Evolutionary conservation across 768 basidiomycete genomes (phyloP).

Genomic region (Pulveroboletus sp.): DNA sequence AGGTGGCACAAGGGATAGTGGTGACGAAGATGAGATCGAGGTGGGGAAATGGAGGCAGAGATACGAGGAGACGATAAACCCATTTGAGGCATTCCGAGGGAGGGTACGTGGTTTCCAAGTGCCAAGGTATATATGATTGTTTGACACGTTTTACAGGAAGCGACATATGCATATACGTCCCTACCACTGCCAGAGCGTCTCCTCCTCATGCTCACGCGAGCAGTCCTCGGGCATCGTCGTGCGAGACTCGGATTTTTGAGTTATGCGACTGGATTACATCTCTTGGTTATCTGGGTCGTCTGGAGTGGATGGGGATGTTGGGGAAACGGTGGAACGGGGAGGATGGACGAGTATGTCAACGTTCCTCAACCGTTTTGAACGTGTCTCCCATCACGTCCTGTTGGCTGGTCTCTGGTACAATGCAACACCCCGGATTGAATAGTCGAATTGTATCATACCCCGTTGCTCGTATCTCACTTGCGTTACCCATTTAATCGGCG

Average conservation of each 20-base stretch:
- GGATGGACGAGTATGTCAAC: background rate
- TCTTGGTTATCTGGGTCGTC: slow-evolving; percentile 74
- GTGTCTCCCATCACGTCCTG: background rate
- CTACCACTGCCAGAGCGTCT: slow-evolving; percentile 89
- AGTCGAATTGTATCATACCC: background rate
- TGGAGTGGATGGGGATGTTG: slow-evolving; percentile 59
- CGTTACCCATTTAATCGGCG: too few species aligned
- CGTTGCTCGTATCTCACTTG: background rate
- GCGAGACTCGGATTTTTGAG: slow-evolving; percentile 86
- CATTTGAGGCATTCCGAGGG: slow-evolving; percentile 95
- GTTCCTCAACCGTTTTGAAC: slow-evolving; percentile 17
- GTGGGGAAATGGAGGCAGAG: slow-evolving; percentile 85
- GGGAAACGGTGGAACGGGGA: slow-evolving; percentile 35
- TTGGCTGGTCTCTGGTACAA: background rate
- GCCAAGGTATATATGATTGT: background rate
- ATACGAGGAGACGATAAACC: slow-evolving; percentile 97
- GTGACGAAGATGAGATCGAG: slow-evolving; percentile 48
- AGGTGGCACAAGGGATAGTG: slow-evolving; percentile 17
- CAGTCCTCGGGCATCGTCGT: slow-evolving; percentile 83
- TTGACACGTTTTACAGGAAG: slow-evolving; percentile 58
- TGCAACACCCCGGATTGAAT: background rate
- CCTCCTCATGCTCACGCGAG: slow-evolving; percentile 77
- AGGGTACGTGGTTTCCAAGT: slow-evolving; percentile 52
- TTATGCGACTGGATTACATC: slow-evolving; percentile 77
- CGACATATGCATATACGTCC: slow-evolving; percentile 86